These are phyloP conservation scores for Ophiocytium majus DNA, from an alignment of 352 stramenopile species.

Conservation along the genomic window DNA sequence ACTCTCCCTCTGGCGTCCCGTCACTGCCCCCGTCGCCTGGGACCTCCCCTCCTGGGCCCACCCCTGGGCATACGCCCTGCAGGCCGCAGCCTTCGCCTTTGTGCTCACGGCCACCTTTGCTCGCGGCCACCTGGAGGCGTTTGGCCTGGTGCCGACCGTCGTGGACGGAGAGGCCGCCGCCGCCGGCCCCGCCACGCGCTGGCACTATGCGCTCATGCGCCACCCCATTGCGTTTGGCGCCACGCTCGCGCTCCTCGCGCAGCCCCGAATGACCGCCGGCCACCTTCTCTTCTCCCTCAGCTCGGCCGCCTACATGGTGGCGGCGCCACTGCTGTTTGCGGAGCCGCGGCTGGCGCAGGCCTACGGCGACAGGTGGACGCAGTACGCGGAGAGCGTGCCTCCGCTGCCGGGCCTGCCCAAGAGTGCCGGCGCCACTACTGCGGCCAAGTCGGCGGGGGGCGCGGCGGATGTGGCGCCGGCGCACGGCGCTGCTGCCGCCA, in stretches of 20 bases:
- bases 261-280: not conserved
- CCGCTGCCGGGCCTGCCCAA: not conserved
- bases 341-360: not conserved
- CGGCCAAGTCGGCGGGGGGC: not conserved
- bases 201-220: not conserved
- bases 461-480: not conserved
- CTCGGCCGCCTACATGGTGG: not conserved
- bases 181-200: not conserved
- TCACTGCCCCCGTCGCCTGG: not conserved
- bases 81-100: not conserved
- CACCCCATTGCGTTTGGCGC: not conserved
- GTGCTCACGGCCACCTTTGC: not conserved
- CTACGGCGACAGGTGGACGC: not conserved
- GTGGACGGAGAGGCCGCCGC: not conserved
- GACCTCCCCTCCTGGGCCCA: not conserved
- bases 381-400: not conserved
- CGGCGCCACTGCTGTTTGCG: not conserved
- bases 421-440: not conserved
- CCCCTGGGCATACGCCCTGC: not conserved
- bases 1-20: not conserved
- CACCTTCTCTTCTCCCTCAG: not conserved
- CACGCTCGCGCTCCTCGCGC: not conserved
- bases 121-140: not conserved
- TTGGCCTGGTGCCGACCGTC: not conserved
- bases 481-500: too few species aligned